Percentiles rank a stretch among this genome's conserved stretches.
These are phyloP conservation scores for Luvunga scandens DNA, from an alignment of 345 rosid genomes.

Conservation along the genomic window DNA sequence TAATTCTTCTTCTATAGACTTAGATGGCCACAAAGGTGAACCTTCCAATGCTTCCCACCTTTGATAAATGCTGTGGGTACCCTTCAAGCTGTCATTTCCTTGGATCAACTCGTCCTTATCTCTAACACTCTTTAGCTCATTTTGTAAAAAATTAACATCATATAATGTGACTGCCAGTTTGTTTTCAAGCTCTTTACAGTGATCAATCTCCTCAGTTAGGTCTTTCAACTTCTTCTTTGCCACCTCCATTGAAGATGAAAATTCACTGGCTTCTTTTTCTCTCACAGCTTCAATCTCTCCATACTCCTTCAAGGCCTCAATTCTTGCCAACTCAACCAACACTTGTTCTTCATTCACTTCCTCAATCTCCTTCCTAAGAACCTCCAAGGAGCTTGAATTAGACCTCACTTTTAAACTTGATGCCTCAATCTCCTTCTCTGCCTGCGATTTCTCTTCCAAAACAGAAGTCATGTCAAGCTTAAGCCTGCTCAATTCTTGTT, in stretches of 20 bases:
- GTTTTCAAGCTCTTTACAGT: constrained; percentile 47
- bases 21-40: constrained; percentile 34
- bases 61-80: constrained; percentile 10
- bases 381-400: constrained; percentile 34
- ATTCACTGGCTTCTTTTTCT: constrained; percentile 41
- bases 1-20: constrained; percentile 49
- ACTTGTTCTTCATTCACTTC: constrained; percentile 76
- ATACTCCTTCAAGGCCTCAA: constrained; percentile 74
- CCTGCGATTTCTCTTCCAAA: constrained; percentile 49
- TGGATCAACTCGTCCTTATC: constrained; percentile 39
- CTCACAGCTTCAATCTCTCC: constrained; percentile 49
- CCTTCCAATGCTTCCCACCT: constrained; percentile 20
- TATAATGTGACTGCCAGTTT: constrained; percentile 49
- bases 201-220: constrained; percentile 43
- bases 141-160: constrained; percentile 57
- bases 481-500: constrained; percentile 62
- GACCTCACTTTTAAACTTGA: constrained; percentile 27
- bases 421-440: constrained; percentile 45
- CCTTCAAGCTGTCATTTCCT: constrained; percentile 34
- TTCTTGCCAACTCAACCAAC: constrained; percentile 68
- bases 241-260: constrained; percentile 29
- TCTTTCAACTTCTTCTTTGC: constrained; percentile 34
- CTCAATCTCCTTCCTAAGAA: constrained; percentile 62
- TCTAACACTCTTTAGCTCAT: constrained; percentile 50
- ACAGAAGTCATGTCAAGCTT: constrained; percentile 74